Conservation (phyloP, 2,329 filamentous ascomycete genomes). For the Fusarium caatingaense region DNA sequence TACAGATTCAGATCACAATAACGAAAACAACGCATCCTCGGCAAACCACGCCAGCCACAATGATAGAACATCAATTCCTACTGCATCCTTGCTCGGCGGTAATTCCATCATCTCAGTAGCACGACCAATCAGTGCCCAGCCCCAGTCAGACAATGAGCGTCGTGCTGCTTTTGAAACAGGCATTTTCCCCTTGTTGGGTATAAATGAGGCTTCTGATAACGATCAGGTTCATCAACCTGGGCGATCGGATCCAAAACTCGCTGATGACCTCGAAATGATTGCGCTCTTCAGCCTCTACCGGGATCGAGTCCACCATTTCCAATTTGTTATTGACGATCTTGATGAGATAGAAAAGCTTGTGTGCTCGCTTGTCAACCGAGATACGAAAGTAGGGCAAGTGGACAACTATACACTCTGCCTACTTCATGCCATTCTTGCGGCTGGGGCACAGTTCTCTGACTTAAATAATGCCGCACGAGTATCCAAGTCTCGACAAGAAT, state of each 20-base stretch:
- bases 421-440: conserved; percentile 36
- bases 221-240: neutral
- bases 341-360: conserved; percentile 19
- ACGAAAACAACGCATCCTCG: accelerated
- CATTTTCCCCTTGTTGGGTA: conserved; percentile 30
- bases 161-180: conserved; percentile 31
- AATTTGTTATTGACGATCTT: conserved; percentile 26
- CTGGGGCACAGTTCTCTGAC: conserved; percentile 38
- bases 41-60: neutral
- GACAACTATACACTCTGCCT: conserved; percentile 22
- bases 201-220: neutral
- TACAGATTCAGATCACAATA: accelerated
- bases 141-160: conserved; percentile 13
- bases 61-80: neutral
- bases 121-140: conserved; percentile 2
- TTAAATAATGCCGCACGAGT: neutral
- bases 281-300: conserved; percentile 30
- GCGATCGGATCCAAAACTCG: neutral
- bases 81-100: conserved; percentile 17
- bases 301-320: conserved; percentile 26
- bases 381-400: neutral
- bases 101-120: conserved; percentile 35
- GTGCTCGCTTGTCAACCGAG: conserved; percentile 17
- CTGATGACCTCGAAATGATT: conserved; percentile 26
- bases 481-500: conserved; percentile 9